Evolutionary conservation across 176 grass and related monocot genomes (phyloP).

Genomic region (Lolium rigidum): DNA sequence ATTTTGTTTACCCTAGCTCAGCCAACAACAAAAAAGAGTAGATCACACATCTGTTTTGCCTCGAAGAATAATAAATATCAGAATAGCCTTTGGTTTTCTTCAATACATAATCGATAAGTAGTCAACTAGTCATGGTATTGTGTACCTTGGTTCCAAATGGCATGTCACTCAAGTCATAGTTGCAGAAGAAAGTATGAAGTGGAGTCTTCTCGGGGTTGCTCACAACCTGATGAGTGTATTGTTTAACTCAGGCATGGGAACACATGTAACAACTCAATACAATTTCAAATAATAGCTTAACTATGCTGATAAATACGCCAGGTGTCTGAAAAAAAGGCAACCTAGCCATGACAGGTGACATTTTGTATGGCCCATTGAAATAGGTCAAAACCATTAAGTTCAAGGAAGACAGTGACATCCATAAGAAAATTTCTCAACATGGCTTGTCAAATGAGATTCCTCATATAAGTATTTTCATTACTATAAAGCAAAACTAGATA

Average conservation of each 20-base stretch:
- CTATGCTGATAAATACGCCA: background rate
- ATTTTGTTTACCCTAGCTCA: background rate
- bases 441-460: background rate
- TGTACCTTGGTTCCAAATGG: constrained; percentile 92
- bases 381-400: background rate
- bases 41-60: background rate
- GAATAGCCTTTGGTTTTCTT: constrained; percentile 16
- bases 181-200: constrained; percentile 96
- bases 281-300: background rate
- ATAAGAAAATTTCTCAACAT: constrained; percentile 20
- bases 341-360: background rate
- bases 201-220: constrained; percentile 99
- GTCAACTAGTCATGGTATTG: constrained; percentile 2
- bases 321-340: background rate
- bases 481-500: constrained; percentile 14
- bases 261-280: background rate
- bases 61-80: background rate
- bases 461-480: background rate
- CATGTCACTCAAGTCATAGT: constrained; percentile 98
- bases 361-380: background rate
- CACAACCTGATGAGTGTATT: constrained; percentile 65
- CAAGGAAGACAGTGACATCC: constrained; percentile 9
- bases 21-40: background rate
- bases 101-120: background rate
- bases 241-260: background rate